Evolutionary conservation across 164 flowering plant species (phyloP), one percentile per base, ranked within the genome.

Genomic region (Aristolochia contorta): DNA sequence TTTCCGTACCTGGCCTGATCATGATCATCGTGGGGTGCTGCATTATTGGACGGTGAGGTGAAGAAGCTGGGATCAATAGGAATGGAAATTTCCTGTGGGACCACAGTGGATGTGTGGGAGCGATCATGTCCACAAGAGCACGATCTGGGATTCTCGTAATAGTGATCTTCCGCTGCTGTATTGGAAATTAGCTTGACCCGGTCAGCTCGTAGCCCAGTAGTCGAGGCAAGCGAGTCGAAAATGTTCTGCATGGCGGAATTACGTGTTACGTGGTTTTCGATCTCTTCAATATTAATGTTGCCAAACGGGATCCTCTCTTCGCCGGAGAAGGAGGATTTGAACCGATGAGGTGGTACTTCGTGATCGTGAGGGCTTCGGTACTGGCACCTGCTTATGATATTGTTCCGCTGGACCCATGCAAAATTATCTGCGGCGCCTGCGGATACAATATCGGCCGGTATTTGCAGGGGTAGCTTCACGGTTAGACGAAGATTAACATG

Each of bases 341-440:
- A 27, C 30, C 5, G 30, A 27, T 27, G 30, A 27, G 30, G 30
- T 27, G n/a, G n/a, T n/a, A n/a, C n/a, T n/a, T n/a, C n/a, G n/a
- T 27, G 22, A 12, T n/a, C n/a, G n/a, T 55, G 24, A 23, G 57
- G 57, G 18, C 30, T n/a, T 2, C n/a, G 14, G 50, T 61, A 58
- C 2, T 19, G 30, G 30, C 5, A 5, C 30, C 30, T 27, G 3
- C 30, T 27, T 27, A 5, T 2, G 30, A 27, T 27, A 0, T 62
- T 32, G 22, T 49, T 23, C 10, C 53, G 57, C n/a, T 51, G 43
- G 3, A 68, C 61, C 71, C 71, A 68, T 7, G 62, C 8, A 2
- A n/a, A n/a, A n/a, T n/a, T n/a, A n/a, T n/a, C n/a, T n/a, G 6
- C 32, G 4, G 71, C 66, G 16, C 16, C 58, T 1, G 53, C 2